Base-by-base conservation (phyloP, 2,329 filamentous ascomycete genomes). In the Onygenales sp. region DNA sequence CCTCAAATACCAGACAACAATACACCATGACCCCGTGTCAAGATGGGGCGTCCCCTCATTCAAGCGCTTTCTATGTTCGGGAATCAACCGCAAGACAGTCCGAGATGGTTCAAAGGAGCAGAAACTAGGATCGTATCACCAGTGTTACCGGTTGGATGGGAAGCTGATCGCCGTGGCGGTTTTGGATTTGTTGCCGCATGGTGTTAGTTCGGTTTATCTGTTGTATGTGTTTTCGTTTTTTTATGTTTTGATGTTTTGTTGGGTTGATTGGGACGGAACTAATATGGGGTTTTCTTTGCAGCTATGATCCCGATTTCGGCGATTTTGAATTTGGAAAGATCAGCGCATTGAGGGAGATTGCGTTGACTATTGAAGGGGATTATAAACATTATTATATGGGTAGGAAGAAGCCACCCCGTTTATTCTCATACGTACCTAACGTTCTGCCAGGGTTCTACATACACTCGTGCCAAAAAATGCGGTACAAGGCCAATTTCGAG, bases 311-410 rank as follows among this genome's bases (percentile, higher is more conserved):
- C 8, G 78, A 81, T 53, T 81, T 79, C 60, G 77, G 78, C 57
- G 71, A 78, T 47, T 84, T 76, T 75, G 78, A 79, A 53, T 79
- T 84, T 60, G 82, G 82, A 4, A 85, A 85, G 63, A 64, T 84
- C 48, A 82, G 78, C 57, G 82, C 82, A 4, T 64, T 85, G 59
- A 71, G 80, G 51, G 82, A 85, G 62, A 77, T 81, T 31, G 73
- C 75, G 1, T 69, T 85, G 31, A 72, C 80, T 0, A 57, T 76
- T 1, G 80, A 84, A 59, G 74, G 69, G 4, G 70, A 68, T 0
- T 83, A 84, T 58, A 62, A 75, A 52, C 83, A 79, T 64, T 85
- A 85, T 63, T 84, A 84, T 67, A 84, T 85, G 82, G 82, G 74
- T 77, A 59, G 11, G 11, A 36, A 1, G 33, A 1, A 36, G n/a